Percentiles rank a stretch among this genome's conserved stretches.
Evolutionary conservation across 2,329 filamentous ascomycete genomes (phyloP).

Genomic region (Knufia fluminis): DNA sequence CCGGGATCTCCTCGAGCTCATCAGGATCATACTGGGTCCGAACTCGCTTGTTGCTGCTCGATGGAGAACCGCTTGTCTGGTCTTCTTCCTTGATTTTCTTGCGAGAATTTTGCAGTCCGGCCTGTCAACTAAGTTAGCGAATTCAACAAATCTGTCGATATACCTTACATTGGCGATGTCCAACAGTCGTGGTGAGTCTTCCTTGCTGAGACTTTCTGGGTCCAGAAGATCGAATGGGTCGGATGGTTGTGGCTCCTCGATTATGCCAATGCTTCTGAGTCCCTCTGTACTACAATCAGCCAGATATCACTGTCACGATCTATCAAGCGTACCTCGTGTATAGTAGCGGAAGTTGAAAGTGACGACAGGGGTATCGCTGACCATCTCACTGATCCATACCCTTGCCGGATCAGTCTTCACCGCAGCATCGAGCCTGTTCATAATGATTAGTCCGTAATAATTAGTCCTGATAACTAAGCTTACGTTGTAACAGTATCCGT

Average conservation of each 20-base stretch:
- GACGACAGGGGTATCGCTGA: neutral
- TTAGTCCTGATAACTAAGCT: neutral
- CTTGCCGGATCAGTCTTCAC: too few species aligned
- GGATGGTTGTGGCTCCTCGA: neutral
- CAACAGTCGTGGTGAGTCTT: neutral
- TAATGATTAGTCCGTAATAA: neutral
- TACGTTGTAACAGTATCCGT: neutral
- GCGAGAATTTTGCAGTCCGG: neutral
- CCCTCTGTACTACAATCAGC: neutral
- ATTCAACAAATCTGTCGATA: too few species aligned
- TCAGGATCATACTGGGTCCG: conserved; percentile 3
- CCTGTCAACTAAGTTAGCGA: neutral
- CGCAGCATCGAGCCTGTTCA: too few species aligned
- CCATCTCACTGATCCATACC: too few species aligned
- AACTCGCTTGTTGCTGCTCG: conserved; percentile 8
- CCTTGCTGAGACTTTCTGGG: neutral
- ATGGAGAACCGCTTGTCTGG: neutral
- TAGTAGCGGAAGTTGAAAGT: neutral
- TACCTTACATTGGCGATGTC: conserved; percentile 8
- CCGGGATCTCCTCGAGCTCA: neutral
- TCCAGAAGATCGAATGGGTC: neutral
- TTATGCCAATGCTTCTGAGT: neutral
- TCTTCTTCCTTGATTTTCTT: neutral
- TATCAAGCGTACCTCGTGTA: neutral
- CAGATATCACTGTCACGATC: neutral